A percentile compares a stretch with the other conserved stretches of the same genome.
These are phyloP conservation scores for Purpureocillium lavendulum DNA, from an alignment of 2,329 filamentous ascomycete genomes.

Conservation along the genomic window DNA sequence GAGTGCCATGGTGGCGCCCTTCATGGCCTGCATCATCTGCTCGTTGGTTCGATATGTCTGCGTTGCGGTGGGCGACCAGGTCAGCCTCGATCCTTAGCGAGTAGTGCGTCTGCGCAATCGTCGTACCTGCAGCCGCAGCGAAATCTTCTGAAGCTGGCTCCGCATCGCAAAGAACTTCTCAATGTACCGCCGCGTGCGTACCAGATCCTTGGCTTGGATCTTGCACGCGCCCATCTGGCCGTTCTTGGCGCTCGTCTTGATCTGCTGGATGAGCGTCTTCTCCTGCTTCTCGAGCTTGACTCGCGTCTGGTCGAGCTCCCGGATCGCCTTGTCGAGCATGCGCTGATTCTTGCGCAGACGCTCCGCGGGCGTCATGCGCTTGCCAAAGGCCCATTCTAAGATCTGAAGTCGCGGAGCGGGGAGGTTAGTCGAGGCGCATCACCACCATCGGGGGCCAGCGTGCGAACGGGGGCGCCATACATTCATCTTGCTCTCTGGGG, in stretches of 20 bases:
- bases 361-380: conserved; percentile 96
- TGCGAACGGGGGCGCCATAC: conserved; percentile 9
- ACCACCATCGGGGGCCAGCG: no score
- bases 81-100: conserved; percentile 8
- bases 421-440: no score
- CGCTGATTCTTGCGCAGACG: conserved; percentile 89
- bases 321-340: conserved; percentile 92
- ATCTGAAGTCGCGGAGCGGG: conserved; percentile 46
- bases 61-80: not conserved
- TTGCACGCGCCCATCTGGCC: conserved; percentile 97
- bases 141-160: conserved; percentile 94
- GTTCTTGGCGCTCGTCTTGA: conserved; percentile 97
- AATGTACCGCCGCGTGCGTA: conserved; percentile 86
- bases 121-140: conserved; percentile 78
- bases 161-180: conserved; percentile 99
- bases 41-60: conserved; percentile 97
- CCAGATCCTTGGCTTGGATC: conserved; percentile 95
- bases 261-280: conserved; percentile 91
- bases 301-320: conserved; percentile 89
- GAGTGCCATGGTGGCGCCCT: conserved; percentile 84
- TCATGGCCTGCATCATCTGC: conserved; percentile 99
- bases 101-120: not conserved
- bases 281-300: conserved; percentile 97
- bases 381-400: conserved; percentile 98
- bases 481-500: conserved; percentile 11